A percentile compares a stretch with the other conserved stretches of the same genome.
Conservation (phyloP, 2,329 filamentous ascomycete genomes). For the Parafenestella ontariensis region DNA sequence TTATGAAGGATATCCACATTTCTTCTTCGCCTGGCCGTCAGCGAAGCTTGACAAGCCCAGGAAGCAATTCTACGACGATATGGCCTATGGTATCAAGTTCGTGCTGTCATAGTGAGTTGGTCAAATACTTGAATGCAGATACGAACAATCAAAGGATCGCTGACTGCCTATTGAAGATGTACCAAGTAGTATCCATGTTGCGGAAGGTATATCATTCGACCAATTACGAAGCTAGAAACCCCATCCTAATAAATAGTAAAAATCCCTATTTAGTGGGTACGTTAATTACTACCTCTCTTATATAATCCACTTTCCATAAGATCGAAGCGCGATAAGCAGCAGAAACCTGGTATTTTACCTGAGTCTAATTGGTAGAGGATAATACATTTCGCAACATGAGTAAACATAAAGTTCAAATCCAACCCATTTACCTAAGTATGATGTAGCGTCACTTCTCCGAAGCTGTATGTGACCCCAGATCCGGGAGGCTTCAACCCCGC, state of each 20-base stretch:
- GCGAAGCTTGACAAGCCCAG: constrained; percentile 32
- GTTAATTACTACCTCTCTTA: too few species aligned
- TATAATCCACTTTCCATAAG: too few species aligned
- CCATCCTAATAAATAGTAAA: too few species aligned
- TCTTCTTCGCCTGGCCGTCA: constrained; percentile 47
- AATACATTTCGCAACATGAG: too few species aligned
- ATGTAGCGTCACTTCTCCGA: background rate
- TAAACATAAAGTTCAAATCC: too few species aligned
- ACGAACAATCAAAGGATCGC: background rate
- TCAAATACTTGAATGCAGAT: background rate
- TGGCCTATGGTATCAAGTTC: constrained; percentile 33
- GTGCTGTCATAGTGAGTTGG: constrained; percentile 19
- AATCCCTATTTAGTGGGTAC: too few species aligned
- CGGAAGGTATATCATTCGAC: too few species aligned
- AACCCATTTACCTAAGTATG: background rate
- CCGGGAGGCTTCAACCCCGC: constrained; percentile 3
- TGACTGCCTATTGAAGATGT: background rate
- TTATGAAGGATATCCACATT: constrained; percentile 48
- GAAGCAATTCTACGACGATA: constrained; percentile 29
- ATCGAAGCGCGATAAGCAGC: too few species aligned
- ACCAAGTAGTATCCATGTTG: background rate
- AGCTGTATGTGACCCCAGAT: background rate
- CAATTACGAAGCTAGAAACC: too few species aligned
- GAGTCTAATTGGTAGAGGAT: too few species aligned
- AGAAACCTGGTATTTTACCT: too few species aligned